These are phyloP conservation scores for Metschnikowia amazonensis DNA, from an alignment of 805 yeast species.

Conservation along the genomic window DNA sequence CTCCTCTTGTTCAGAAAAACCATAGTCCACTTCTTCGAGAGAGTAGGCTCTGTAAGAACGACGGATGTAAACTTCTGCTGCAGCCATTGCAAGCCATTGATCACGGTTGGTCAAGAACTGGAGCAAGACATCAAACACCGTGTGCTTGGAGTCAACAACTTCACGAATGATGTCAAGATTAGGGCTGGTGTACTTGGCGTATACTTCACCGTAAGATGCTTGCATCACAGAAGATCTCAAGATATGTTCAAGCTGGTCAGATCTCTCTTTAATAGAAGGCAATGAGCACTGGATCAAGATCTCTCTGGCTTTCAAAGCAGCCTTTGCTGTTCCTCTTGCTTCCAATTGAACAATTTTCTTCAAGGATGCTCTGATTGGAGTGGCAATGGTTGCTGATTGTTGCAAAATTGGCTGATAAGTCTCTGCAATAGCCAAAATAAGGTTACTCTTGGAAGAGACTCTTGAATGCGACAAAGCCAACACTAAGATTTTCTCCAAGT, in stretches of 20 bases:
- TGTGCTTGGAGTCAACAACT: conserved; percentile 92
- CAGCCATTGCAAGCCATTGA: conserved; percentile 89
- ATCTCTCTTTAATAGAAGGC: conserved; percentile 93
- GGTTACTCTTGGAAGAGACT: conserved; percentile 88
- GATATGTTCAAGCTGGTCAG: conserved; percentile 96
- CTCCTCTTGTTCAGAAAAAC: conserved; percentile 39
- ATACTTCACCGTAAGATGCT: conserved; percentile 80
- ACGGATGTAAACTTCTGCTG: conserved; percentile 93
- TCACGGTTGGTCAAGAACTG: conserved; percentile 84
- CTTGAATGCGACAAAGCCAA: conserved; percentile 86
- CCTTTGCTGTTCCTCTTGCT: conserved; percentile 87
- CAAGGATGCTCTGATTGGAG: conserved; percentile 65
- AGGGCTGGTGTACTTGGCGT: conserved; percentile 76
- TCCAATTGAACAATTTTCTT: conserved; percentile 83
- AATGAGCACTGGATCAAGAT: conserved; percentile 93
- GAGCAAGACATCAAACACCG: conserved; percentile 91
- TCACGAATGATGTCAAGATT: conserved; percentile 76
- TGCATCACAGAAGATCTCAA: conserved; percentile 87
- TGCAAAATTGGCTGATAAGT: conserved; percentile 78
- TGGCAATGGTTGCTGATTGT: conserved; percentile 59
- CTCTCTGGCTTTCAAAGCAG: conserved; percentile 92
- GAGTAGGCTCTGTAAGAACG: conserved; percentile 97
- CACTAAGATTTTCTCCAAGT: conserved; percentile 66
- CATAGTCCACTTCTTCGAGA: conserved; percentile 70
- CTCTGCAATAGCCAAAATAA: conserved; percentile 78